These are phyloP conservation scores for Rhizopogon roseolus DNA, from an alignment of 768 basidiomycete genomes.

Conservation along the genomic window DNA sequence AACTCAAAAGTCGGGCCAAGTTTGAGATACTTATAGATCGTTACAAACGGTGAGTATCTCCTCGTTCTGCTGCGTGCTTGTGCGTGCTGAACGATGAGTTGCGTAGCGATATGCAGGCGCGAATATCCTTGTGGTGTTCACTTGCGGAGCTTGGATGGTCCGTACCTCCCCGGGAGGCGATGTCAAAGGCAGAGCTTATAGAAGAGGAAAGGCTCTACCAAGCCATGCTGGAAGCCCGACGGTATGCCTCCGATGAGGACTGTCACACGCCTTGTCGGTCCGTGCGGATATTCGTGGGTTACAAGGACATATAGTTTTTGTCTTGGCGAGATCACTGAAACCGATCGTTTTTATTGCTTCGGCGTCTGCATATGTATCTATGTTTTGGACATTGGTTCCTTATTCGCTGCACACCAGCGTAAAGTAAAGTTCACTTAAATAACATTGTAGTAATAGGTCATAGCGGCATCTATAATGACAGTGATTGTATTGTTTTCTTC, in stretches of 20 bases:
- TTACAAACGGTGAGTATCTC: constrained; percentile 43
- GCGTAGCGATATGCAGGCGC: constrained; percentile 59
- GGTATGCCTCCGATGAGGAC: constrained; percentile 47
- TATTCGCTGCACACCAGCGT: neutral
- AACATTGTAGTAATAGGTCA: neutral
- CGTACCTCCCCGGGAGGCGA: constrained; percentile 54
- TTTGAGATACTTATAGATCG: constrained; percentile 58
- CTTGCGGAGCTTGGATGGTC: constrained; percentile 53
- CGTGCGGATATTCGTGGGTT: constrained; percentile 57
- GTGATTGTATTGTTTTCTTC: too few relatives aligned
- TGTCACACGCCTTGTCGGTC: constrained; percentile 50
- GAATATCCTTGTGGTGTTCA: constrained; percentile 62
- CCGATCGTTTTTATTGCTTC: neutral
- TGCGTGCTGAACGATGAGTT: neutral
- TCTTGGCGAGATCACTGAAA: neutral
- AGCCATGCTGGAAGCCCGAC: constrained; percentile 56
- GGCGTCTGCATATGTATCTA: neutral
- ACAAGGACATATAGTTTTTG: constrained; percentile 29
- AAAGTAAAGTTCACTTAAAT: neutral
- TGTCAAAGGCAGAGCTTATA: constrained; percentile 65
- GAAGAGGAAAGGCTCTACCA: constrained; percentile 61
- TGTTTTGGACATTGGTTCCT: neutral
- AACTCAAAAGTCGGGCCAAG: constrained; percentile 49
- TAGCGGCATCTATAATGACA: neutral
- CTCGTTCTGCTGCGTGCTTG: neutral